A percentile compares a stretch with the other conserved stretches of the same genome.
phyloP scores from a whole-genome alignment of 73 alveolate genomes.

The Symbiodinium pilosum region DNA sequence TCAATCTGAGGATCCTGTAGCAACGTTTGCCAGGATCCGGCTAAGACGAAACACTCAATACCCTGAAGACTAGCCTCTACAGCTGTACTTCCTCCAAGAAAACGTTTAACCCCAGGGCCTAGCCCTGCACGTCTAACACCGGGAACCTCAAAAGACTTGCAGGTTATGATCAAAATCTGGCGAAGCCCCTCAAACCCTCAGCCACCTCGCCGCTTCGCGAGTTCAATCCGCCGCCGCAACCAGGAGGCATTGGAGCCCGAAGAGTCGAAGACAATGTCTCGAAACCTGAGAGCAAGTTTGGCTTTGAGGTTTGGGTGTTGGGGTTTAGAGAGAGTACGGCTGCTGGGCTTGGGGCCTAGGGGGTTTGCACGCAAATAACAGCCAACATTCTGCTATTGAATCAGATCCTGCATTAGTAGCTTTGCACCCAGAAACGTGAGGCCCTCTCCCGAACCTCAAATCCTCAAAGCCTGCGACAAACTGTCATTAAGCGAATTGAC shows the following conservation, averaged over 20 bases:
- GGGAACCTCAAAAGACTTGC: neutral
- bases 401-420: too few species aligned
- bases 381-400: too few species aligned
- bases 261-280: constrained; percentile 55
- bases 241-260: constrained; percentile 86
- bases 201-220: constrained; percentile 50
- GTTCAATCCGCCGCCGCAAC: constrained; percentile 57
- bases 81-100: neutral
- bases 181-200: neutral
- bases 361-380: too few species aligned
- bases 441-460: too few species aligned
- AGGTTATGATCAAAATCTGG: too few species aligned
- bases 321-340: neutral
- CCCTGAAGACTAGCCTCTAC: too few species aligned
- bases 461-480: too few species aligned
- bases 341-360: neutral
- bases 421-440: too few species aligned
- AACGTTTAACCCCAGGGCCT: neutral
- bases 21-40: too few species aligned
- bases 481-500: neutral
- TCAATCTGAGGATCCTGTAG: too few species aligned
- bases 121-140: neutral
- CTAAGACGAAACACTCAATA: too few species aligned
- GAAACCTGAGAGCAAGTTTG: neutral
- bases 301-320: neutral